Conservation (phyloP, 257 asterid genomes). For the Solanum megistacrolobum region DNA sequence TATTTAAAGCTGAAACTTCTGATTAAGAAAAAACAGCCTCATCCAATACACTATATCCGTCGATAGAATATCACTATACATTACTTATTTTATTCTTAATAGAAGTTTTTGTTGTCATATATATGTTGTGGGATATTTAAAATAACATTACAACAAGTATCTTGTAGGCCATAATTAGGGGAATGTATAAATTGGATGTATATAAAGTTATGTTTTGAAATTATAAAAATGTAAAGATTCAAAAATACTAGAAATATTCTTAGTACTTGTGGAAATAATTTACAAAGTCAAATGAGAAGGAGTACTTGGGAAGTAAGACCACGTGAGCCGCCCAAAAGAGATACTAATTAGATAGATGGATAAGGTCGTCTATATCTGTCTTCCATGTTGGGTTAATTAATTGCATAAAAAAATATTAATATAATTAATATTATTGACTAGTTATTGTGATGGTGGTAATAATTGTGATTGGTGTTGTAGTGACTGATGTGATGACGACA, state of each 20-base stretch:
- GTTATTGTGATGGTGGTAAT: neutral
- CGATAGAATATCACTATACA: too few species aligned
- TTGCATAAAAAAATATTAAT: neutral
- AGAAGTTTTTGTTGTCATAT: neutral
- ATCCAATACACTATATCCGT: neutral
- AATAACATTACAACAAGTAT: neutral
- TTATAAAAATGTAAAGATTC: neutral
- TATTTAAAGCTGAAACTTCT: too few species aligned
- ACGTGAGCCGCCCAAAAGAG: neutral
- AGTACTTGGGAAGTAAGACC: neutral
- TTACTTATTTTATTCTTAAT: neutral
- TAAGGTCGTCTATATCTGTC: constrained; percentile 4
- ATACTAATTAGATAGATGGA: constrained; percentile 11
- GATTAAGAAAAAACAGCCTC: too few species aligned
- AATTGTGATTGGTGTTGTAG: neutral
- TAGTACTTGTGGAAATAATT: neutral
- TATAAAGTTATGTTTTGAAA: neutral
- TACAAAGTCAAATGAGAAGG: neutral
- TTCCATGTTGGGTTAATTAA: neutral
- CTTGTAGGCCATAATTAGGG: neutral
- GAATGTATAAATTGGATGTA: neutral
- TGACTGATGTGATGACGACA: fast-evolving
- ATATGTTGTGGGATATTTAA: neutral
- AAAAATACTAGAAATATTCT: neutral
- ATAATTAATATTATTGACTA: neutral